Evolutionary conservation across 1,284 basidiomycete species (phyloP).

Genomic region (Erythrobasidium hasegawianum): DNA sequence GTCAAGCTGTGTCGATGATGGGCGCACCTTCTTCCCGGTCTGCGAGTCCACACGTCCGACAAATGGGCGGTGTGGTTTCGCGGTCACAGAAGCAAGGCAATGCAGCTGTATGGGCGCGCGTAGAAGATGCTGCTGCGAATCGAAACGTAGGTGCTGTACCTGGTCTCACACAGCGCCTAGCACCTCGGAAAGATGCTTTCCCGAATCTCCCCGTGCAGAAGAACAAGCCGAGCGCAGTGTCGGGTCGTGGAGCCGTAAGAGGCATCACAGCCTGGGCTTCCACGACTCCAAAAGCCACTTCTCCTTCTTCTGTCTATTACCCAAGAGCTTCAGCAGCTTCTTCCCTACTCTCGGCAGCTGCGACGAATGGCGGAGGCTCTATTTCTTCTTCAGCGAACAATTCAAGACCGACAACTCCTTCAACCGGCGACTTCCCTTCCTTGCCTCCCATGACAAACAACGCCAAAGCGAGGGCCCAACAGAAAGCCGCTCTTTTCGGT

Average conservation of each 20-base stretch:
- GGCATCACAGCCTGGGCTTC: conserved; percentile 33
- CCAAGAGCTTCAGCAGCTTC: conserved; percentile 34
- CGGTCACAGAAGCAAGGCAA: conserved; percentile 24
- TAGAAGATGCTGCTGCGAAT: conserved; percentile 40
- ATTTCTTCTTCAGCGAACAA: neutral
- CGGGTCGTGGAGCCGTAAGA: conserved; percentile 32
- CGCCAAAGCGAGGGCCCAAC: conserved; percentile 6
- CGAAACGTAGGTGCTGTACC: conserved; percentile 34
- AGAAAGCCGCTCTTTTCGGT: conserved; percentile 12
- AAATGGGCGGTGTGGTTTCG: conserved; percentile 23
- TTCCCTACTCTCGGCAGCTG: conserved; percentile 4
- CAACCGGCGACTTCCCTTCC: conserved; percentile 16
- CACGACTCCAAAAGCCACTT: conserved; percentile 18
- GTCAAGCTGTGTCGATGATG: conserved; percentile 36
- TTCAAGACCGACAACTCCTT: conserved; percentile 18
- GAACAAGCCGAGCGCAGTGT: conserved; percentile 25
- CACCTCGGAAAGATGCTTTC: conserved; percentile 37
- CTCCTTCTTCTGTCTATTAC: conserved; percentile 11
- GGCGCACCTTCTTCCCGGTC: conserved; percentile 31
- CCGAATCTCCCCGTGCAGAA: conserved; percentile 38
- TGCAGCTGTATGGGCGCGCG: conserved; percentile 41
- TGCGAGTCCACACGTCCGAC: conserved; percentile 9
- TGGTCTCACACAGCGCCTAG: conserved; percentile 10
- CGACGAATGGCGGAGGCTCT: conserved; percentile 1
- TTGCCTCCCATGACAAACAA: neutral